phyloP scores from a whole-genome alignment of 225 moss, liverwort and hornwort genomes.

The Lunularia cruciata region DNA sequence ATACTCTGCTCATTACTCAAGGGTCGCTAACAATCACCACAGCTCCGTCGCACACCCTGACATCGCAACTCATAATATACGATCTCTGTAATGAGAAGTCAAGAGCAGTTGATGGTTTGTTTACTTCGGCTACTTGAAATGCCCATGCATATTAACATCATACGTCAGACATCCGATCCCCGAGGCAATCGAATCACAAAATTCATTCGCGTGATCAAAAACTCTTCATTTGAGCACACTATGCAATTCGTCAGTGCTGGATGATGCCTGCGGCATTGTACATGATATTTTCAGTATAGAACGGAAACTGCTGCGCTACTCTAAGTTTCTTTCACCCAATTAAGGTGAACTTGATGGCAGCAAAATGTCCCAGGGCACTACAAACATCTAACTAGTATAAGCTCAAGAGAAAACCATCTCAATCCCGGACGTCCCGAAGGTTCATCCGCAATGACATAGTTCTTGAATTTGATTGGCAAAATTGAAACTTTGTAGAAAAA shows the following conservation, averaged over 20 bases:
- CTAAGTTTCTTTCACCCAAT: not conserved
- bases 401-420: conserved; percentile 8
- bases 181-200: too few species aligned
- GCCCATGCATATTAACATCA: too few species aligned
- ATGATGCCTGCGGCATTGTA: conserved; percentile 6
- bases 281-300: conserved; percentile 6
- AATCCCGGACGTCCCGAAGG: not conserved
- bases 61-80: too few species aligned
- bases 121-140: too few species aligned
- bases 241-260: not conserved
- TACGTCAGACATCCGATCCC: too few species aligned
- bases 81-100: too few species aligned
- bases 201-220: not conserved
- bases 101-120: too few species aligned
- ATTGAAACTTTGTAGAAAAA: conserved; percentile 31
- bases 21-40: too few species aligned
- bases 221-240: not conserved
- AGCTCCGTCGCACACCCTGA: too few species aligned
- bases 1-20: too few species aligned
- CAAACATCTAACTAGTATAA: conserved; percentile 3
- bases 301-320: not conserved
- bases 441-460: not conserved
- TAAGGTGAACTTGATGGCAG: not conserved
- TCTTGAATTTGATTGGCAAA: conserved; percentile 27
- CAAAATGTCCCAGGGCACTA: not conserved